Evolutionary conservation across 352 stramenopile species (phyloP).

Genomic region (Elongisporangium undulatum): DNA sequence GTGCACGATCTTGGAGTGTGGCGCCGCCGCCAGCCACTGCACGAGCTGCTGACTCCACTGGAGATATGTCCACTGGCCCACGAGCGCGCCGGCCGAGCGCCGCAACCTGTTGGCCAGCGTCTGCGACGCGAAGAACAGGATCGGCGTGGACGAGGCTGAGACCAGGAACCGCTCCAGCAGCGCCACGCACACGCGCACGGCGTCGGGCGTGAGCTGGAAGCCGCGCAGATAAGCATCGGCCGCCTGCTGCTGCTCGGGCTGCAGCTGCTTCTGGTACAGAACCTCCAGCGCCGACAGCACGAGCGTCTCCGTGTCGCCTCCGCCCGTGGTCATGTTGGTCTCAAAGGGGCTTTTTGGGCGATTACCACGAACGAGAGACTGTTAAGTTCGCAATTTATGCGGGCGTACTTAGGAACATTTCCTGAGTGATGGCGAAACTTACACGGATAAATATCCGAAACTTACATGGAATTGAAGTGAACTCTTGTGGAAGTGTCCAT

Average conservation of each 20-base stretch:
- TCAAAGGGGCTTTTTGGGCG: neutral
- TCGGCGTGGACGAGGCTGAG: constrained; percentile 25
- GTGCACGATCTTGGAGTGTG: constrained; percentile 54
- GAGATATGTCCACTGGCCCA: constrained; percentile 16
- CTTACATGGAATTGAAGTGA: too few species aligned
- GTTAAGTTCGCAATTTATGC: neutral
- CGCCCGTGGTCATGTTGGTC: constrained; percentile 1
- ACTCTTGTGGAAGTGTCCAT: too few species aligned
- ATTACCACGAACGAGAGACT: neutral
- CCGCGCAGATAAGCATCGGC: constrained; percentile 72
- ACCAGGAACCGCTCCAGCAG: constrained; percentile 63
- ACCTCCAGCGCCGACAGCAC: constrained; percentile 49
- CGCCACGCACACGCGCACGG: constrained; percentile 60
- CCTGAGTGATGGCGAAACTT: too few species aligned
- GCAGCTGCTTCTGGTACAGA: constrained; percentile 53
- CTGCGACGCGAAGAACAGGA: constrained; percentile 78
- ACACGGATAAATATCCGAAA: too few species aligned
- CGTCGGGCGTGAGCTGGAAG: constrained; percentile 76
- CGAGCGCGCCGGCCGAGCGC: constrained; percentile 16
- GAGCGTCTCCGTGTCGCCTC: constrained; percentile 18
- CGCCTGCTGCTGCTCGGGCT: constrained; percentile 49
- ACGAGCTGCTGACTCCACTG: constrained; percentile 49
- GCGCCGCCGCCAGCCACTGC: constrained; percentile 43
- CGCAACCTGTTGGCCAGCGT: constrained; percentile 81
- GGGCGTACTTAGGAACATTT: too few species aligned